Evolutionary conservation across 495 filamentous ascomycete species (phyloP), one percentile per base, ranked within the genome.

Genomic region (Xylaria scruposa): DNA sequence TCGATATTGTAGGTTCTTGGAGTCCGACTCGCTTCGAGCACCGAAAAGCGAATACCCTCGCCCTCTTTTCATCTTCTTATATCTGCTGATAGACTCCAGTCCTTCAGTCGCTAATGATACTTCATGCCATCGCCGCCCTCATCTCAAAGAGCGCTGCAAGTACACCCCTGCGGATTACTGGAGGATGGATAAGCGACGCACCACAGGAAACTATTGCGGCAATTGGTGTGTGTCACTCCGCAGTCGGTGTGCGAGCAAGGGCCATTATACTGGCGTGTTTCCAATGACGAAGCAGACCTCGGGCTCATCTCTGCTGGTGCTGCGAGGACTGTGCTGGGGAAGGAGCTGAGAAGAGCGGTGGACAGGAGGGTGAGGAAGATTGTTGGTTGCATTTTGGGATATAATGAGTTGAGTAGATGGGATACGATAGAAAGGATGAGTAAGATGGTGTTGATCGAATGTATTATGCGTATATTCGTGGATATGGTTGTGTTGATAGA

Each of bases 191-290:
- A 68, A 19, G 46, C 33, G 5, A 68, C 65, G 24, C 65, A 68
- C 65, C 65, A 68, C 15, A 40, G 33, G 13, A n/a, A 31, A 9
- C 15, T 54, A 1, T 36, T 15, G 49, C 65, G 47, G 53, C 65
- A 68, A n/a, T 68, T 58, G 31, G 46, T 47, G 9, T 49, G 47
- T 10, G 12, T 58, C 4, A 12, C 65, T 0, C 65, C 65, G 17
- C 65, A 68, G n/a, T 54, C 36, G n/a, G 65, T 68, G 42, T 58
- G 65, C 49, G 47, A 54, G 38, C 65, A 68, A 12, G 65, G 65
- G 31, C 65, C 65, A 15, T 38, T 13, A 26, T 67, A 54, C 8
- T 54, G 47, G 15, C 65, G 65, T 26, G 29, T 40, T 19, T 68
- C 29, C n/a, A 68, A 33, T 7, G n/a, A 21, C 4, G 65, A n/a